Evolutionary conservation across 2,329 filamentous ascomycete genomes (phyloP).

Genomic region (Calonectria honghensis): DNA sequence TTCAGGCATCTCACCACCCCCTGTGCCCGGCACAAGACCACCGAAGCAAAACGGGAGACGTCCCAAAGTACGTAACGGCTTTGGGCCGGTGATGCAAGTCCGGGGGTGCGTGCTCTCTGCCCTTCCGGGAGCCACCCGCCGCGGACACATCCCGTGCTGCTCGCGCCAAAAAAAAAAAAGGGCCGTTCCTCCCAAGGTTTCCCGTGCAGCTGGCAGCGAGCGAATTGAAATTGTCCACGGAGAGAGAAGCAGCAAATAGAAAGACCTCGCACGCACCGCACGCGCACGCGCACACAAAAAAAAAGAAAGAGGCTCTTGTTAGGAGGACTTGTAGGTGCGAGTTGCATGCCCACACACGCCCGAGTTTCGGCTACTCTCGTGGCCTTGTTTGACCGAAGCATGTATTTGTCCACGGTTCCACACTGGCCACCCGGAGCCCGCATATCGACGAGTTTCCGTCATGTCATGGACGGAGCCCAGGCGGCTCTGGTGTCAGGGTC

Average conservation of each 20-base stretch:
- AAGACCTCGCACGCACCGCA: neutral
- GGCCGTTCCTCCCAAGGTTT: slow-evolving; percentile 1
- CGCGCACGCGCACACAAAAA: neutral
- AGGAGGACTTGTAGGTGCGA: slow-evolving; percentile 28
- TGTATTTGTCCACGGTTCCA: slow-evolving; percentile 35
- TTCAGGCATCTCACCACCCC: slow-evolving; percentile 37
- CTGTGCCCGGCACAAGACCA: slow-evolving; percentile 51
- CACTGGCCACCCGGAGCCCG: slow-evolving; percentile 20
- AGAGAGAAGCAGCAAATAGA: neutral
- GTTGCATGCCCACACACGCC: neutral
- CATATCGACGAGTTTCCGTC: slow-evolving; percentile 33
- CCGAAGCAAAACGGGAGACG: slow-evolving; percentile 40
- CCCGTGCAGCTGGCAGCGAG: slow-evolving; percentile 2
- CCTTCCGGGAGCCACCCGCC: neutral
- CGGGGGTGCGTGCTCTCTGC: neutral
- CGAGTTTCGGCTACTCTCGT: slow-evolving; percentile 35
- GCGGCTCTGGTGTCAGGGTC: slow-evolving; percentile 27
- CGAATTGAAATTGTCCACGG: neutral
- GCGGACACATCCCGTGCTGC: slow-evolving; percentile 19
- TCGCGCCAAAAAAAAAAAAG: neutral
- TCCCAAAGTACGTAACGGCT: slow-evolving; percentile 31
- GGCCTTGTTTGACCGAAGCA: slow-evolving; percentile 20
- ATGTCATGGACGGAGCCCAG: slow-evolving; percentile 34
- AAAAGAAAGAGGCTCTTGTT: neutral
- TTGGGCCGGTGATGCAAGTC: slow-evolving; percentile 35